Base-by-base conservation (phyloP, 306 rosid species). In the Quercus rubra region DNA sequence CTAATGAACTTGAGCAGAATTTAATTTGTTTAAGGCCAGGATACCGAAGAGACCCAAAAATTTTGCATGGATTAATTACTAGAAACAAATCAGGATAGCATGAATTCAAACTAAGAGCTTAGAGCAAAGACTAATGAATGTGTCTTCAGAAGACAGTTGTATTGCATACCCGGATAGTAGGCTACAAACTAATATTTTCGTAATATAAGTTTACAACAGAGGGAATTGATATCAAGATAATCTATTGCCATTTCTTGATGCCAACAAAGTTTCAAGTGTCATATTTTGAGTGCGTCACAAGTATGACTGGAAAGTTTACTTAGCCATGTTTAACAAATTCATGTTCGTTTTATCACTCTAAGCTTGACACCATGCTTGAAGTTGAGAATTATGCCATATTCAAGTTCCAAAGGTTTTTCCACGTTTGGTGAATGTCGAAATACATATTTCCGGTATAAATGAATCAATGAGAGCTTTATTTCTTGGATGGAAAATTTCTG, bases 351-450 rank as follows among this genome's bases (percentile, higher is more conserved):
- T 9, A 88, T 79, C 69, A 78, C 90, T 62, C 84, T 81, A 71
- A 93, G 92, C 87, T 93, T 93, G 82, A 93, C 90, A 30, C 97
- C 97, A 56, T 89, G 81, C 87, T 87, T 95, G 93, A 91, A 95
- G 88, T 90, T 95, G 81, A 93, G 93, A 84, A 95, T 87, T 21
- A 95, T 84, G 77, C 99, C 99, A 77, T 84, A 95, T 59, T 95
- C 97, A 18, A 95, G 88, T 80, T 90, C 86, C 33, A 90, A 83
- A 70, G 99, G 99, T 1, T 63, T 85, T 75, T 95, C 98, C 99
- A 95, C 93, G 15, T 76, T 66, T 1, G 92, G 94, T n/a, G 97
- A 90, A 80, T 88, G 99, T 63, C 92, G 85, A 75, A 95, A 95
- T 57, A 90, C 81, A 69, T 84, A 95, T 30, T 84, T 89, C 70